Evolutionary conservation across 257 asterid genomes (phyloP), one percentile per base, ranked within the genome.

Genomic region (Forsythia suspensa): DNA sequence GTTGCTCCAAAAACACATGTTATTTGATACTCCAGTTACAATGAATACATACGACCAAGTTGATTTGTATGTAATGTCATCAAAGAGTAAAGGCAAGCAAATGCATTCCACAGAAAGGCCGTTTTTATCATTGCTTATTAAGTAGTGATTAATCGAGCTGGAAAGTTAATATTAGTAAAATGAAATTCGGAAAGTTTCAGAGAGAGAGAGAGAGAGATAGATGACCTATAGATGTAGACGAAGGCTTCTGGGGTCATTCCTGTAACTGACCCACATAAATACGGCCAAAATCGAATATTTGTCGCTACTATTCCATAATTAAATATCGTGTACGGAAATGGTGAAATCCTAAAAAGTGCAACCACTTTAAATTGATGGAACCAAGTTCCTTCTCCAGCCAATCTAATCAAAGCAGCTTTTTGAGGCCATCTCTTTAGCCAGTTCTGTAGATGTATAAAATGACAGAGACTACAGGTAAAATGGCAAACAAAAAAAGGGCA

Each of bases 201-300:
- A 6, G 57, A 41, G 21, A 18, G 51, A 37, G 69, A 52, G 78
- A 16, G 76, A 76, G 72, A n/a, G 76, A 42, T 57, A 46, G 82
- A 65, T 75, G 55, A 92, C 97, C 93, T 91, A 86, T 95, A 95
- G 87, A 95, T 95, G 89, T 91, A 92, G 72, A 95, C 88, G 89
- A 95, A 95, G 84, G 98, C 88, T 83, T 95, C 98, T 2, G 98
- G 98, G 81, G 90, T 83, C 98, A 95, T 95, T 79, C 98, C 98
- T 2, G 95, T 89, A 48, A 92, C 75, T 41, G 98, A 95, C 78
- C 98, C 98, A 66, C 89, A 87, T 40, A 92, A 76, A 74, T 95
- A 95, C 36, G 98, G 98, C 98, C 98, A 95, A 85, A 92, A 89
- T 81, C 87, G 85, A 97, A 92, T 92, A 71, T 84, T 89, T 29